Base-by-base conservation (phyloP, 768 basidiomycete species). In the Zangia roseola region DNA sequence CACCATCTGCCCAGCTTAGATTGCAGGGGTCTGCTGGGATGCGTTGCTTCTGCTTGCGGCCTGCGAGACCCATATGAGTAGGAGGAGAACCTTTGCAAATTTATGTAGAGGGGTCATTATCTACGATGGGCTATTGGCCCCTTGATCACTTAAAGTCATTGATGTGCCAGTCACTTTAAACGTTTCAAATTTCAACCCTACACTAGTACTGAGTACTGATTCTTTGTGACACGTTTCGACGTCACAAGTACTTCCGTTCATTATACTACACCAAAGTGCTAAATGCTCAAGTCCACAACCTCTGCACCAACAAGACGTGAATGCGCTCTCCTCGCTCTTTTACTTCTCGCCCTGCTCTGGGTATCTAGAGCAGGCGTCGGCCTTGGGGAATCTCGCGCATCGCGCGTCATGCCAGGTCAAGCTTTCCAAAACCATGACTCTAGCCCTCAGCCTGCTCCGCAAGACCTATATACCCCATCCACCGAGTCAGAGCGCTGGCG, bases 1-100 rank as follows among this genome's bases (percentile, higher is more conserved):
- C 57, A 86, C 91, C 85, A 66, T 91, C 86, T 39, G 83, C 87
- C 91, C 91, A 93, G 20, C 82, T 71, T 12, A 92, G 72, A 64
- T 93, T 93, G 45, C 91, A 74, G 9, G 91, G 91, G 67, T 93
- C 91, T 8, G 76, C 71, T 1, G 78, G 75, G 40, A 93, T 92
- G 47, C 88, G 83, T 65, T 91, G 91, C 62, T 93, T 93, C 42
- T 68, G 68, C 70, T 86, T 91, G 57, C 86, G 73, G 40, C 84
- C 89, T 37, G 86, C 73, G 30, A 93, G 81, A 45, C 91, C 91
- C 91, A 93, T 93, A 4, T 1, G 12, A 7, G n/a, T 13, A 30
- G 4, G 30, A 30, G 30, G 4, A 6, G 30, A 30, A 30, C 28
- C 12, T 9, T 30, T n/a, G n/a, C 28, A 30, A 30, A 7, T 4